Evolutionary conservation across 305 asterid genomes (phyloP), one percentile per base, ranked within the genome.

Genomic region (Fraxinus sp.): DNA sequence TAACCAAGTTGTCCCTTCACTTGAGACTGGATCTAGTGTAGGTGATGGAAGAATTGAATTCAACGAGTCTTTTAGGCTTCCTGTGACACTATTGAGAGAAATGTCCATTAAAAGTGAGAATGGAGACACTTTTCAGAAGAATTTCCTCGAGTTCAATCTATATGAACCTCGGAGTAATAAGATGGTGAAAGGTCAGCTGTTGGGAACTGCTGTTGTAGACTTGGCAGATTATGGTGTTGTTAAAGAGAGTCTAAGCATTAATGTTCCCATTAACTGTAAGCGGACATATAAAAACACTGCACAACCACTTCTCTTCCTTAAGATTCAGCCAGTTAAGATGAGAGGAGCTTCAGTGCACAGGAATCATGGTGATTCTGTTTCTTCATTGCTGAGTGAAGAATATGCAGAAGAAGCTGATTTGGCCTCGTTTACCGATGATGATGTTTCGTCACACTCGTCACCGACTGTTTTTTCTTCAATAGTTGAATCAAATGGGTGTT

Each of bases 381-480:
- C 98, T 86, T 90, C 90, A 62, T 62, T 90, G 83, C 87, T 88
- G 90, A 86, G 85, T 84, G 97, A 92, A 88, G 98, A 94, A 84
- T 93, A 89, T 77, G 90, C 90, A 39, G 98, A 93, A 82, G 99
- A 94, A 86, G 94, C 93, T 77, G 98, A 91, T 83, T 78, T 84
- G 37, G 87, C 89, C 74, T 85, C 91, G 5, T 88, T 84, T 79
- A 87, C 98, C 0, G 98, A 94, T 81, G 98, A 95, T 86, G 98
- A 93, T 86, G 90, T 81, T 83, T 93, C 97, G 57, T 91, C 95
- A 10, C 94, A 93, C 84, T 92, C 98, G 1, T 93, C 98, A 3
- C 80, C 80, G 80, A 90, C 86, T 80, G 90, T 83, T 90, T 84
- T 92, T 84, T 91, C 92, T 84, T 87, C 90, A 16, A 89, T 90